Evolutionary conservation across 306 rosid species (phyloP).

Genomic region (Lathyrus tuberosus): DNA sequence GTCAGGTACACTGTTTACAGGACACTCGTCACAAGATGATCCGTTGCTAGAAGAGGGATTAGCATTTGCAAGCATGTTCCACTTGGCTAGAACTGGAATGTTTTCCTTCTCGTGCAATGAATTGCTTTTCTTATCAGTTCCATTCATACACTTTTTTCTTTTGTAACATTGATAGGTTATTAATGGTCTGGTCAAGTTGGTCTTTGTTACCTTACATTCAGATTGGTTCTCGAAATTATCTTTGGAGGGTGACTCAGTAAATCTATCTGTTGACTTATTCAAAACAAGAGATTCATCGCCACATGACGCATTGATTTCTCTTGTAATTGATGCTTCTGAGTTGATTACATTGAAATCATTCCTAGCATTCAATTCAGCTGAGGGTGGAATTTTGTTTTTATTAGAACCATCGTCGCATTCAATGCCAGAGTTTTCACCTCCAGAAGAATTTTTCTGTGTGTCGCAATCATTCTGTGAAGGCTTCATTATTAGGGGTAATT

Average conservation of each 20-base stretch:
- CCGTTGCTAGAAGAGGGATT: conserved; percentile 36
- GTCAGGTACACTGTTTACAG: conserved; percentile 41
- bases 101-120: conserved; percentile 39
- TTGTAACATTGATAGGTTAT: conserved; percentile 53
- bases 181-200: conserved; percentile 43
- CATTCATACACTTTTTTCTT: conserved; percentile 50
- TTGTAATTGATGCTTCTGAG: conserved; percentile 36
- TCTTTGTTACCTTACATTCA: conserved; percentile 20
- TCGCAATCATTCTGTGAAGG: conserved; percentile 35
- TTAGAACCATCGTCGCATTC: conserved; percentile 36
- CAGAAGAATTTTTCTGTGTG: conserved; percentile 32
- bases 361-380: conserved; percentile 34
- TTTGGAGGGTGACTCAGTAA: conserved; percentile 39
- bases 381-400: conserved; percentile 31
- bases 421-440: conserved; percentile 22
- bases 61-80: conserved; percentile 45
- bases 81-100: conserved; percentile 43
- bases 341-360: conserved; percentile 32
- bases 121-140: conserved; percentile 34
- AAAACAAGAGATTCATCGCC: conserved; percentile 35
- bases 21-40: conserved; percentile 44
- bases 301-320: conserved; percentile 32
- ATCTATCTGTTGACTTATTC: conserved; percentile 42
- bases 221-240: conserved; percentile 37
- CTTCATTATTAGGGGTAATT: conserved; percentile 34